These are phyloP conservation scores for Stylosanthes scabra DNA, from an alignment of 331 rosid species.

Conservation along the genomic window DNA sequence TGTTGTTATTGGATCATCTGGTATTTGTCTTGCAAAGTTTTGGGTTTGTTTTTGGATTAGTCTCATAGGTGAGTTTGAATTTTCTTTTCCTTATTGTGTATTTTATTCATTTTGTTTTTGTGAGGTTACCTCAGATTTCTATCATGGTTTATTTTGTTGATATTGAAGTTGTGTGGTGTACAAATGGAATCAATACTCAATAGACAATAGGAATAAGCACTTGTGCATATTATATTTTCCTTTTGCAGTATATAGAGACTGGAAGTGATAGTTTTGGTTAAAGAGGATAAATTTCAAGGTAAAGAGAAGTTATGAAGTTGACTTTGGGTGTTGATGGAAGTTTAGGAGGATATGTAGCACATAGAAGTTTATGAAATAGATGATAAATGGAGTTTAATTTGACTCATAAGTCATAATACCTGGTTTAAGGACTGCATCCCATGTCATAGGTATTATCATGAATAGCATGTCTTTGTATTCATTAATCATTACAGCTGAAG, in stretches of 20 bases:
- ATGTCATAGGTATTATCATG: too few species aligned
- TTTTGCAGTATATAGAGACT: not conserved
- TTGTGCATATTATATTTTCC: constrained; percentile 24
- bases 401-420: constrained; percentile 9
- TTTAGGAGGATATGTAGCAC: constrained; percentile 10
- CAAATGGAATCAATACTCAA: constrained; percentile 13
- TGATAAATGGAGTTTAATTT: constrained; percentile 28
- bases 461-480: too few species aligned
- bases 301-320: constrained; percentile 23
- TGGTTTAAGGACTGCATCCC: too few species aligned
- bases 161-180: constrained; percentile 8
- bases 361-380: constrained; percentile 21
- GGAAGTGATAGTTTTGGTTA: not conserved
- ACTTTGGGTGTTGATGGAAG: constrained; percentile 22
- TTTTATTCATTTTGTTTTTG: not conserved
- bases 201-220: not conserved
- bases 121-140: constrained; percentile 29
- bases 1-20: constrained; percentile 33
- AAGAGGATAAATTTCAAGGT: constrained; percentile 1
- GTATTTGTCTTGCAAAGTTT: constrained; percentile 24
- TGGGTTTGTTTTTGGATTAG: constrained; percentile 3
- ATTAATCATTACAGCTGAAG: constrained; percentile 25
- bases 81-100: not conserved
- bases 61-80: not conserved
- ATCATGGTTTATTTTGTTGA: constrained; percentile 18